phyloP scores from a whole-genome alignment of 208 protist species.

The Leptomonas seymouri region DNA sequence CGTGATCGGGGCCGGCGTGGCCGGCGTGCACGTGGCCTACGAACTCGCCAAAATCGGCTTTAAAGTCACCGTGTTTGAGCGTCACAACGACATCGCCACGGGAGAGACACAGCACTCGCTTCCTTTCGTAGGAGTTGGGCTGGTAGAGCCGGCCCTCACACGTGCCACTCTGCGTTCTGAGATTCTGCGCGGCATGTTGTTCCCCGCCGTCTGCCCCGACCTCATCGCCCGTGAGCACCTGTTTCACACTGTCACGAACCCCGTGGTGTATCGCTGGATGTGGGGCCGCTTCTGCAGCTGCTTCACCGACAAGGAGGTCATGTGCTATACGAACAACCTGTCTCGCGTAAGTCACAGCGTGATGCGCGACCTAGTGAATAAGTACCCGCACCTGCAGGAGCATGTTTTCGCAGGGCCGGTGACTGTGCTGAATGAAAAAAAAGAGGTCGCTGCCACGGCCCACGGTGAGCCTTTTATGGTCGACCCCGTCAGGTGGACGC shows the following conservation, averaged over 20 bases:
- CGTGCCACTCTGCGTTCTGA: slow-evolving; percentile 38
- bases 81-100: slow-evolving; percentile 34
- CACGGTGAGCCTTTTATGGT: slow-evolving; percentile 65
- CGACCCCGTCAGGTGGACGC: slow-evolving; percentile 79
- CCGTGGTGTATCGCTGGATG: slow-evolving; percentile 71
- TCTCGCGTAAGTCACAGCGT: slow-evolving; percentile 64
- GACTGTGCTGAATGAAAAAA: slow-evolving; percentile 27
- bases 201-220: slow-evolving; percentile 43
- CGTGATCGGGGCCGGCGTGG: slow-evolving; percentile 83
- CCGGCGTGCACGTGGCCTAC: slow-evolving; percentile 86
- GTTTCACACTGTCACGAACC: slow-evolving; percentile 64
- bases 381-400: slow-evolving; percentile 56
- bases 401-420: slow-evolving; percentile 43
- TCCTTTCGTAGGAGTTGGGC: slow-evolving; percentile 77
- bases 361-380: slow-evolving; percentile 50
- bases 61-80: slow-evolving; percentile 83
- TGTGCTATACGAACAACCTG: slow-evolving; percentile 77
- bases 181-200: slow-evolving; percentile 48
- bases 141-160: slow-evolving; percentile 64
- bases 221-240: slow-evolving; percentile 60
- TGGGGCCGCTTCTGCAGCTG: slow-evolving; percentile 47
- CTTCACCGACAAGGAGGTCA: slow-evolving; percentile 55
- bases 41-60: slow-evolving; percentile 85
- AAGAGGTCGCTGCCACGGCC: slow-evolving; percentile 38
- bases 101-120: slow-evolving; percentile 67